Evolutionary conservation across 2,329 filamentous ascomycete genomes (phyloP).

Genomic region (Calonectria henricotiae): DNA sequence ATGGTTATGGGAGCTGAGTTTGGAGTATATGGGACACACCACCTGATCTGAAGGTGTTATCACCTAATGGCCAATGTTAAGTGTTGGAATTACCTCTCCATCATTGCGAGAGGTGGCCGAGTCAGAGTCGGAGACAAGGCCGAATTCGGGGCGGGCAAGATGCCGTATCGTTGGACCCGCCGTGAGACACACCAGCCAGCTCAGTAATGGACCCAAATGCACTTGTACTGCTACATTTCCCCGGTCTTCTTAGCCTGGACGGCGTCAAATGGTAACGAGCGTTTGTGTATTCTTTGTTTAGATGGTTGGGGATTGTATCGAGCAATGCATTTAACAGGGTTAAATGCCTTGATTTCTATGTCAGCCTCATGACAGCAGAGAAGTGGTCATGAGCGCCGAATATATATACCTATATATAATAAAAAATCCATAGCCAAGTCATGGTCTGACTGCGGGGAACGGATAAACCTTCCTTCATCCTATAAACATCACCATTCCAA

Average conservation of each 20-base stretch:
- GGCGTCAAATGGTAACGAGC: neutral
- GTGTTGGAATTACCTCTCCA: conserved; percentile 13
- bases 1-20: conserved; percentile 6
- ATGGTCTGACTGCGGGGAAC: conserved; percentile 16
- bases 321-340: neutral
- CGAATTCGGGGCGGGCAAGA: conserved; percentile 31
- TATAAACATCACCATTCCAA: conserved; percentile 11
- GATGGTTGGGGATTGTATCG: neutral
- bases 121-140: conserved; percentile 35
- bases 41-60: conserved; percentile 26
- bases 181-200: conserved; percentile 24
- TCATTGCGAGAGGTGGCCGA: conserved; percentile 10
- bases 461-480: conserved; percentile 8
- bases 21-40: neutral
- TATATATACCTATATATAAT: neutral
- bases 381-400: conserved; percentile 19
- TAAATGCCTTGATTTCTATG: conserved; percentile 1
- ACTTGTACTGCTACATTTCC: conserved; percentile 28
- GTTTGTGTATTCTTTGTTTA: no score
- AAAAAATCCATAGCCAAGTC: neutral
- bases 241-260: neutral
- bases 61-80: conserved; percentile 16
- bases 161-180: conserved; percentile 28
- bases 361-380: neutral
- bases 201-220: conserved; percentile 12